These are phyloP conservation scores for Gnetum montanum DNA, from an alignment of 75 land plant genomes.

Conservation along the genomic window DNA sequence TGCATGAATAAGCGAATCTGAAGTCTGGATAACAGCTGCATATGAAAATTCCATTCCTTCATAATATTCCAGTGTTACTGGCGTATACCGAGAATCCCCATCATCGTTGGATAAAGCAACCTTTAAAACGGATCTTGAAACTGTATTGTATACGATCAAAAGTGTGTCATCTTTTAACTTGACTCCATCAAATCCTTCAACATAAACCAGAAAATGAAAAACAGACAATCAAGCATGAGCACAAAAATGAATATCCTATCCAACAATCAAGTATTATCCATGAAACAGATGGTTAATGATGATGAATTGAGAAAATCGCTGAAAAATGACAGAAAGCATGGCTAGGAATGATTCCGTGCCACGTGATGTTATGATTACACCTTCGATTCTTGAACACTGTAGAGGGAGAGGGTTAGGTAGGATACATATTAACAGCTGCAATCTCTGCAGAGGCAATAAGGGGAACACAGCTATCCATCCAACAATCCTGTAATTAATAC, in stretches of 20 bases:
- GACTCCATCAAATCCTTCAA: slow-evolving; percentile 96
- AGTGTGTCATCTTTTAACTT: slow-evolving; percentile 74
- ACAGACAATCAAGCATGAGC: not conserved
- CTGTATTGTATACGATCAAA: slow-evolving; percentile 73
- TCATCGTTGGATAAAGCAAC: slow-evolving; percentile 76
- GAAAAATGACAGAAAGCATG: not conserved
- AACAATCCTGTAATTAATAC: no score
- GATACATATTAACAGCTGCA: no score
- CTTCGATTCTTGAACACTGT: no score
- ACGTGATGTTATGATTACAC: no score
- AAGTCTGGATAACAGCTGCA: slow-evolving; percentile 77
- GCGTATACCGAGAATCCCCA: slow-evolving; percentile 84
- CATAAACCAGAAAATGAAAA: not conserved
- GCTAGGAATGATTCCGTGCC: no score
- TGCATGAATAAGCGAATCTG: slow-evolving; percentile 56
- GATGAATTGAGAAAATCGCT: no score
- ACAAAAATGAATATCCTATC: not conserved
- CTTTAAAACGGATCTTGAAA: slow-evolving; percentile 70
- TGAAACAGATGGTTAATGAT: no score
- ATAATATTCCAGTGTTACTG: slow-evolving; percentile 62
- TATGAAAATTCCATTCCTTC: slow-evolving; percentile 79
- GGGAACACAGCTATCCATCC: no score
- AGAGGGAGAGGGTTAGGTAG: no score
- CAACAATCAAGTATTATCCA: not conserved
- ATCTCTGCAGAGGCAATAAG: no score